Conservation (phyloP, 192 early-diverging fungal species). For the Backusella circina region DNA sequence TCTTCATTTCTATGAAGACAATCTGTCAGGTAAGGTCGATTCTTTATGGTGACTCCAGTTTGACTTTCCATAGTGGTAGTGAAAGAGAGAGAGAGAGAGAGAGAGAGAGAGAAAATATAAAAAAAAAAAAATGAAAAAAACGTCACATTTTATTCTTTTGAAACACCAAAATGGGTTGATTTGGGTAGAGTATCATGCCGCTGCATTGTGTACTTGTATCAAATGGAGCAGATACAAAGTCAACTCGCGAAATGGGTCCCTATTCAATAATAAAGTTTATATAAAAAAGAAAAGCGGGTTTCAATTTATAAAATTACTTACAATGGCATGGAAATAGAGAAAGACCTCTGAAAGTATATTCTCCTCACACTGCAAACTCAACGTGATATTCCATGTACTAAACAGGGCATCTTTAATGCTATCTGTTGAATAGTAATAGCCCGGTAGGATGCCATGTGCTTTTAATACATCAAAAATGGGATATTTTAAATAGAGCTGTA, state of each 20-base stretch:
- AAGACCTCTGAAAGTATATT: neutral
- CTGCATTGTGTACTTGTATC: neutral
- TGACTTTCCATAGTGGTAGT: neutral
- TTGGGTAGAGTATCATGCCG: neutral
- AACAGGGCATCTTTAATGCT: neutral
- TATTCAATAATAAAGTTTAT: neutral
- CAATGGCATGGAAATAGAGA: neutral
- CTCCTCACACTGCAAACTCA: neutral
- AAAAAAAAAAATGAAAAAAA: neutral
- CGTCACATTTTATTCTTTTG: constrained; percentile 2
- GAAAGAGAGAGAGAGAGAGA: neutral
- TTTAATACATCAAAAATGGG: neutral
- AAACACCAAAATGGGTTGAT: neutral
- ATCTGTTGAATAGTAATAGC: neutral
- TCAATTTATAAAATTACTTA: neutral
- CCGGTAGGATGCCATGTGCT: neutral
- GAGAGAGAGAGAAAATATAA: neutral
- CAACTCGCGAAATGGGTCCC: neutral
- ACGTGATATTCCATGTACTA: neutral
- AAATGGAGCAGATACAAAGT: neutral
- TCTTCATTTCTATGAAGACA: neutral
- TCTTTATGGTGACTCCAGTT: neutral
- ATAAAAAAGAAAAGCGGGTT: too few relatives aligned
- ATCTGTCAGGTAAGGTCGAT: neutral
- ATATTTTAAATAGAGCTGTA: neutral